Percentiles rank a stretch among this genome's conserved stretches.
Evolutionary conservation across 169 alveolate genomes (phyloP).

Genomic region (Babesia gibsoni): DNA sequence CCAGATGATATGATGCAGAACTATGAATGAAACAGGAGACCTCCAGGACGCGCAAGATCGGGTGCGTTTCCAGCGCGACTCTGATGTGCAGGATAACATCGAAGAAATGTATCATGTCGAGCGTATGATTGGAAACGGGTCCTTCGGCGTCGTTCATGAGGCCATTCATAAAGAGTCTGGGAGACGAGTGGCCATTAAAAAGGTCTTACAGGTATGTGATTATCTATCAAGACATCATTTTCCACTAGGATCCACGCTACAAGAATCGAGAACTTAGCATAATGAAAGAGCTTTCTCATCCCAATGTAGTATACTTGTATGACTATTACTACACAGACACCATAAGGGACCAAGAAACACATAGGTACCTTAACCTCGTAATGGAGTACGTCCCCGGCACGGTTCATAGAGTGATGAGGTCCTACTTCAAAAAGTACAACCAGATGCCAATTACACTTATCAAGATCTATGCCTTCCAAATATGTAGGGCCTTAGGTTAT

Average conservation of each 20-base stretch:
- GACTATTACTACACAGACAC: constrained; percentile 86
- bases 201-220: constrained; percentile 88
- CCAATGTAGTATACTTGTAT: constrained; percentile 87
- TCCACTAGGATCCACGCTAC: constrained; percentile 86
- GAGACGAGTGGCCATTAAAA: constrained; percentile 94
- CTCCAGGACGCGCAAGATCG: not conserved
- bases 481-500: constrained; percentile 93
- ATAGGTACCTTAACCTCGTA: constrained; percentile 90
- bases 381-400: constrained; percentile 98
- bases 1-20: not conserved
- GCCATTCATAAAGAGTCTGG: constrained; percentile 92
- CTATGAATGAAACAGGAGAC: not conserved
- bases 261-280: constrained; percentile 95
- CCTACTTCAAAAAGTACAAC: constrained; percentile 84
- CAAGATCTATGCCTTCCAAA: constrained; percentile 91
- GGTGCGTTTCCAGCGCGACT: not conserved
- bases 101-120: constrained; percentile 75
- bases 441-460: constrained; percentile 88
- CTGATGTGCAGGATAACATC: constrained; percentile 8
- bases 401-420: constrained; percentile 87
- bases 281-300: constrained; percentile 90
- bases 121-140: constrained; percentile 94
- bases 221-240: too few relatives aligned
- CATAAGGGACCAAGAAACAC: constrained; percentile 61
- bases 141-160: constrained; percentile 96